Evolutionary conservation across 805 yeast species (phyloP).

Genomic region (Wickerhamiella siamensis): DNA sequence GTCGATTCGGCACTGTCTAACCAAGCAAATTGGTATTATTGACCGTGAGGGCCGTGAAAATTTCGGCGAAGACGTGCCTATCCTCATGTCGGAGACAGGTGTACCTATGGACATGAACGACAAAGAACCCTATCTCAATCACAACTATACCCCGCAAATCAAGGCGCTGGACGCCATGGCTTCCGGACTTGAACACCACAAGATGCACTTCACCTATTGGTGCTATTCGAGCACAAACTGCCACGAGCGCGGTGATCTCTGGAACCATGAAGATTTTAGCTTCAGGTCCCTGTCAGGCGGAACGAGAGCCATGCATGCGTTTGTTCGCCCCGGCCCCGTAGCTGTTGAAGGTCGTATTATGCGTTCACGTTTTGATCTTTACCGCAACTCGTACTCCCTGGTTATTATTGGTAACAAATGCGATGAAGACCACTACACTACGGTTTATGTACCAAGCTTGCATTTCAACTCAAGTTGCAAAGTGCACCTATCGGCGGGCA

Average conservation of each 20-base stretch:
- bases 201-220: slow-evolving; percentile 70
- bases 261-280: slow-evolving; percentile 89
- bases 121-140: slow-evolving; percentile 47
- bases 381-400: slow-evolving; percentile 10
- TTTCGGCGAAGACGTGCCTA: slow-evolving; percentile 51
- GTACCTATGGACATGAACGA: slow-evolving; percentile 91
- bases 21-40: slow-evolving; percentile 50
- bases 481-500: background rate
- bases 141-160: slow-evolving; percentile 55
- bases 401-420: slow-evolving; percentile 7
- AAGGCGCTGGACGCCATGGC: slow-evolving; percentile 69
- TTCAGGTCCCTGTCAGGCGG: slow-evolving; percentile 47
- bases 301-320: slow-evolving; percentile 51
- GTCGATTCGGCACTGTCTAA: slow-evolving; percentile 54
- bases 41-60: slow-evolving; percentile 41
- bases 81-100: slow-evolving; percentile 77
- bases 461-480: slow-evolving; percentile 31
- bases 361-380: slow-evolving; percentile 12
- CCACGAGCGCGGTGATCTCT: slow-evolving; percentile 74
- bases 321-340: slow-evolving; percentile 55
- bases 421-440: slow-evolving; percentile 25
- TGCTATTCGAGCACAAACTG: slow-evolving; percentile 55
- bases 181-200: slow-evolving; percentile 58
- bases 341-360: slow-evolving; percentile 22
- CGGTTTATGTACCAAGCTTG: slow-evolving; percentile 52